These are phyloP conservation scores for Boletus subparvulus DNA, from an alignment of 768 basidiomycete species.

Conservation along the genomic window DNA sequence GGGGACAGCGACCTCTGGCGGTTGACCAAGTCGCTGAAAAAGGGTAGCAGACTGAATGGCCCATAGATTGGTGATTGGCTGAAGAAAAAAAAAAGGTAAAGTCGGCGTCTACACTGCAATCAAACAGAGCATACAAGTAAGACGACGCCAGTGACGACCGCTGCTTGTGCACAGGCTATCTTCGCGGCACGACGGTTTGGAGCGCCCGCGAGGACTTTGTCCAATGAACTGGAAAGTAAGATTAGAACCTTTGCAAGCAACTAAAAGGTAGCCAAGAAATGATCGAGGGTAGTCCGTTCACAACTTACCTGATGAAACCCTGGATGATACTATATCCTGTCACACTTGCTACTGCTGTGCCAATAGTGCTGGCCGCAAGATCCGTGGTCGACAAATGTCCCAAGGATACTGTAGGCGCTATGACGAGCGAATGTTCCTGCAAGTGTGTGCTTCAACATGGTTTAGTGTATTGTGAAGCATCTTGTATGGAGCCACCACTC, in stretches of 20 bases:
- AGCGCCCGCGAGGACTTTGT: constrained; percentile 14
- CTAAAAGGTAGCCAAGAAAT: neutral
- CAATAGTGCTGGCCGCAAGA: constrained; percentile 50
- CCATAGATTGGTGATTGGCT: constrained; percentile 28
- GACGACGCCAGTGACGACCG: constrained; percentile 24
- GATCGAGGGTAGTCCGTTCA: constrained; percentile 6
- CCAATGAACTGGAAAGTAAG: constrained; percentile 15
- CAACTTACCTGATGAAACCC: constrained; percentile 37
- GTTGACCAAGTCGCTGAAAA: constrained; percentile 38
- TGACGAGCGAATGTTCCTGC: constrained; percentile 25
- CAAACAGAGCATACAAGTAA: constrained; percentile 18
- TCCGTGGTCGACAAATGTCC: constrained; percentile 55
- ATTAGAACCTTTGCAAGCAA: constrained; percentile 12
- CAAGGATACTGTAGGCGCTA: constrained; percentile 38
- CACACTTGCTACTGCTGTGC: constrained; percentile 40
- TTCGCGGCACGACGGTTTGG: constrained; percentile 16
- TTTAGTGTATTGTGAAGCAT: neutral
- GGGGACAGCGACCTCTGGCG: constrained; percentile 38
- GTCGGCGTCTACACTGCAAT: neutral
- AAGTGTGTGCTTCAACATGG: constrained; percentile 13
- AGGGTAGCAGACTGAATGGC: constrained; percentile 32
- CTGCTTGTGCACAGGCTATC: constrained; percentile 18
- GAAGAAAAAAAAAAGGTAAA: neutral
- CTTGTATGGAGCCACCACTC: neutral
- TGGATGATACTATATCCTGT: constrained; percentile 46